Conservation (phyloP, 192 early-diverging fungal genomes). For the Linnemannia exigua region DNA sequence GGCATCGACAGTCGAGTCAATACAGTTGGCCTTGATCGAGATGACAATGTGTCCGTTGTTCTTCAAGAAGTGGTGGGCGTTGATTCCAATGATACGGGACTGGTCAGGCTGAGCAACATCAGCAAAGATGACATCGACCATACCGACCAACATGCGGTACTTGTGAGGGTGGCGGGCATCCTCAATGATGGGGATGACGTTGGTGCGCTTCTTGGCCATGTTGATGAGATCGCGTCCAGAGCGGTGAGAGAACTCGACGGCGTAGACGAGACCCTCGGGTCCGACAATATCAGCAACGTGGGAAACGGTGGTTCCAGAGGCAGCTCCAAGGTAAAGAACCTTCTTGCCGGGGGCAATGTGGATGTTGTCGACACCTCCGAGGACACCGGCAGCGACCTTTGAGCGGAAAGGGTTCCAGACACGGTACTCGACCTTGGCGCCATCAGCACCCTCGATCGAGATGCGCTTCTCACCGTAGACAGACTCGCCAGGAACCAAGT, state of each 20-base stretch:
- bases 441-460: conserved; percentile 93
- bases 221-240: conserved; percentile 99
- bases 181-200: conserved; percentile 89
- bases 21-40: conserved; percentile 99
- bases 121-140: conserved; percentile 67
- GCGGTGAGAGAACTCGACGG: conserved; percentile 99
- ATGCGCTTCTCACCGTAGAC: conserved; percentile 99
- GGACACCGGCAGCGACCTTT: conserved; percentile 97
- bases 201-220: conserved; percentile 99
- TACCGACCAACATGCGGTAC: conserved; percentile 84
- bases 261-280: conserved; percentile 97
- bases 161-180: conserved; percentile 99
- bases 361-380: conserved; percentile 97
- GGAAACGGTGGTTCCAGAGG: conserved; percentile 94
- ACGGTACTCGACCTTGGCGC: conserved; percentile 98
- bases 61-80: conserved; percentile 98
- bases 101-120: conserved; percentile 99
- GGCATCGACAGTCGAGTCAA: conserved; percentile 98
- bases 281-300: conserved; percentile 99
- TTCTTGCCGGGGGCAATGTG: conserved; percentile 96
- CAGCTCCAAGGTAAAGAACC: conserved; percentile 98
- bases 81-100: conserved; percentile 98
- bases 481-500: conserved; percentile 95
- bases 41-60: conserved; percentile 98
- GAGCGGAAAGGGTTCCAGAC: conserved; percentile 99